These are phyloP conservation scores for Ophiostoma ips DNA, from an alignment of 2,329 filamentous ascomycete species.

Conservation along the genomic window DNA sequence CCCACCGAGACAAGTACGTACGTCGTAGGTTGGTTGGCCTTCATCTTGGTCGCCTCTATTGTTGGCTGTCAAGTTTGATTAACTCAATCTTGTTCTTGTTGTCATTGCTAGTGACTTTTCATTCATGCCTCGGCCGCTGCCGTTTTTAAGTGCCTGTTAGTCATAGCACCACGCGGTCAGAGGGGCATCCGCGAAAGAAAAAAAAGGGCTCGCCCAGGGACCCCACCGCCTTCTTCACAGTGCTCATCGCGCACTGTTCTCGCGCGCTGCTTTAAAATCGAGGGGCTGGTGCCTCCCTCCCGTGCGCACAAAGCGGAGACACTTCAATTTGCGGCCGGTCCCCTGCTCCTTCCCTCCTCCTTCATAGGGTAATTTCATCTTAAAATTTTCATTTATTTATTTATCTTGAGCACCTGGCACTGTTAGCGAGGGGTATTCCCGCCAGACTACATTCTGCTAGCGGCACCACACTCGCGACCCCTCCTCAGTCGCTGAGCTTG, in stretches of 20 bases:
- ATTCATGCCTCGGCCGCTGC: constrained; percentile 1
- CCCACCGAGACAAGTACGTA: too few species aligned
- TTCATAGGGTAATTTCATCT: neutral
- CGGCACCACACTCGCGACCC: neutral
- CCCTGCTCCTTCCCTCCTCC: neutral
- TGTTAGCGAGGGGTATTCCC: neutral
- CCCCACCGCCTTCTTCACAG: neutral
- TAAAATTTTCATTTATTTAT: neutral
- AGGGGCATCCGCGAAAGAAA: neutral
- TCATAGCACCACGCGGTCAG: neutral
- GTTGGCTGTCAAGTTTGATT: neutral
- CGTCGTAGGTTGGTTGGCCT: too few species aligned
- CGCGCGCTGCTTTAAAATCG: neutral
- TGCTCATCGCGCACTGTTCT: neutral
- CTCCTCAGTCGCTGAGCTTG: neutral
- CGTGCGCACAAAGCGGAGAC: neutral
- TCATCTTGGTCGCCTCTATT: too few species aligned
- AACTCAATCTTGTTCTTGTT: neutral
- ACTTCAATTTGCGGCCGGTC: neutral
- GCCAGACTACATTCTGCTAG: neutral
- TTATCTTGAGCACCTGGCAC: neutral
- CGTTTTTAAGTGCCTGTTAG: neutral
- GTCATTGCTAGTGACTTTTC: neutral
- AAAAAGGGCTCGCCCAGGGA: too few species aligned
- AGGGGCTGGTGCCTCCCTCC: constrained; percentile 1